Conservation (phyloP, 2,329 filamentous ascomycete genomes). For the Grosmannia serpens region DNA sequence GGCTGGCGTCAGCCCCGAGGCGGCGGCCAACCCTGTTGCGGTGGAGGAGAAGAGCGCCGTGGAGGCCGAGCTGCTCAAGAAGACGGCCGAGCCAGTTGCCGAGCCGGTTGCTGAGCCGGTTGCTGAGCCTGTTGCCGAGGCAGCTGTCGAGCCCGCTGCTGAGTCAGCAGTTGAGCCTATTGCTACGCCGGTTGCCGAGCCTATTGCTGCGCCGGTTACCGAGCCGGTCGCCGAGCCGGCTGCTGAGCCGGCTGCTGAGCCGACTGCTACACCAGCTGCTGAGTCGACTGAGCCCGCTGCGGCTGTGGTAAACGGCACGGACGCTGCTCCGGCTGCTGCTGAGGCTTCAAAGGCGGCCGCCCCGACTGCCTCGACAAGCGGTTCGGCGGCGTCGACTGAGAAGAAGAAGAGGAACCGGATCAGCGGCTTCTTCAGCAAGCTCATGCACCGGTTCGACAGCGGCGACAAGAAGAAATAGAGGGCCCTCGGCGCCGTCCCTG, state of each 20-base stretch:
- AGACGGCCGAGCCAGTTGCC: slow-evolving; percentile 20
- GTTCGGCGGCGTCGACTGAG: slow-evolving; percentile 26
- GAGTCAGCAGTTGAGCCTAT: not conserved
- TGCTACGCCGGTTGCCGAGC: not conserved
- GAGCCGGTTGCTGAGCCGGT: slow-evolving; percentile 20
- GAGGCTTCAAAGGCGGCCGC: slow-evolving; percentile 11
- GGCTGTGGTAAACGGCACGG: slow-evolving; percentile 25
- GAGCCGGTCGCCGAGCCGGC: no score
- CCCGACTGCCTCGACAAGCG: slow-evolving; percentile 7
- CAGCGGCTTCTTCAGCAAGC: slow-evolving; percentile 49
- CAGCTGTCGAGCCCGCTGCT: slow-evolving; percentile 2
- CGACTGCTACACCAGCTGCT: not conserved
- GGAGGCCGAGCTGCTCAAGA: slow-evolving; percentile 61
- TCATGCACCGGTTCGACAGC: slow-evolving; percentile 34
- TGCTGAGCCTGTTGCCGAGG: slow-evolving; percentile 9
- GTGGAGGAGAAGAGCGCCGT: slow-evolving; percentile 65
- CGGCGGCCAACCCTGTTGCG: slow-evolving; percentile 53
- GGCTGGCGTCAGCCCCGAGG: slow-evolving; percentile 56
- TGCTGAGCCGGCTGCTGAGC: not conserved
- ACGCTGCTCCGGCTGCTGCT: slow-evolving; percentile 10
- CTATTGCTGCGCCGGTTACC: not conserved
- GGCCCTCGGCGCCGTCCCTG: no score
- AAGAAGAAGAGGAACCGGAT: slow-evolving; percentile 59
- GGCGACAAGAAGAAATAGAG: slow-evolving; percentile 15
- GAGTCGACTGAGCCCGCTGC: not conserved